These are phyloP conservation scores for Termitomyces sp. DNA, from an alignment of 768 basidiomycete species.

Conservation along the genomic window DNA sequence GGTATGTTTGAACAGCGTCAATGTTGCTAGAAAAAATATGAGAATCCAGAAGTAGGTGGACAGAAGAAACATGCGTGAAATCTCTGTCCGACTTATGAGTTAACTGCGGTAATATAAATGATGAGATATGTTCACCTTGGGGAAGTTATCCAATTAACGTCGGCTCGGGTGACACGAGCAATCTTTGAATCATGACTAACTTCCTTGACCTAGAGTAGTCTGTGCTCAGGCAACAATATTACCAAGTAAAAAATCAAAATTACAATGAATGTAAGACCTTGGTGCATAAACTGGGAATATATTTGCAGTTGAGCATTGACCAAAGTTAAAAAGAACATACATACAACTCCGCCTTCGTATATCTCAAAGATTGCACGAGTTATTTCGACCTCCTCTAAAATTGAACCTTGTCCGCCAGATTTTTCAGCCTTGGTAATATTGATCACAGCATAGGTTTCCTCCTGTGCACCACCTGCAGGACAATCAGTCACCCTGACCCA, in stretches of 20 bases:
- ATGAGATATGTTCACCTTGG: constrained; percentile 42
- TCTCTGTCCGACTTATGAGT: constrained; percentile 41
- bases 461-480: constrained; percentile 53
- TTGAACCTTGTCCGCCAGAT: constrained; percentile 28
- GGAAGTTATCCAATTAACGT: constrained; percentile 82
- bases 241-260: constrained; percentile 14
- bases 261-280: constrained; percentile 79
- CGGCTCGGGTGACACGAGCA: constrained; percentile 67
- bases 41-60: not conserved
- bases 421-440: constrained; percentile 47
- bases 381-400: constrained; percentile 81
- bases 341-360: constrained; percentile 85
- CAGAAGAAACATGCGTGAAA: constrained; percentile 53
- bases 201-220: constrained; percentile 60
- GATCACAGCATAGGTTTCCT: constrained; percentile 76
- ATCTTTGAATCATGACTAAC: constrained; percentile 75
- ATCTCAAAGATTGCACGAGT: constrained; percentile 84
- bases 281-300: constrained; percentile 72
- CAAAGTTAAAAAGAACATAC: constrained; percentile 15
- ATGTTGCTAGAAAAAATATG: constrained; percentile 49
- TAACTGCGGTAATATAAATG: not conserved
- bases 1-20: constrained; percentile 72
- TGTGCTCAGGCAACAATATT: not conserved
- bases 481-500: not conserved
- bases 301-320: not conserved